phyloP scores from a whole-genome alignment of 2,329 filamentous ascomycete species.

The Chrysoporthe puriensis region DNA sequence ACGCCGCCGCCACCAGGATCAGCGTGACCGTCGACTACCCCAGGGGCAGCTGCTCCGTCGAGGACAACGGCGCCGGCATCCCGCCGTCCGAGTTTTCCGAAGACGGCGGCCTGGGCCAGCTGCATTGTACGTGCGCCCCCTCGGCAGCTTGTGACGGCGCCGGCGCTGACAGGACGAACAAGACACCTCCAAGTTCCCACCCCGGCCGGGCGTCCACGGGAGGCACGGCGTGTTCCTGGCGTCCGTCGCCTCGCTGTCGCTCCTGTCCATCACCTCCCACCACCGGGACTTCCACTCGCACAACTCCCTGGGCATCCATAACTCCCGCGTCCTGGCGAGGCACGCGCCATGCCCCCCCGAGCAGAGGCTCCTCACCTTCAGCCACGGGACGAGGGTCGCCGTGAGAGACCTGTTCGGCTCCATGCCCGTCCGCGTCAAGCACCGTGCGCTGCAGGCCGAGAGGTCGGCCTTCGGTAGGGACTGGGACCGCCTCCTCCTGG shows the following conservation, averaged over 20 bases:
- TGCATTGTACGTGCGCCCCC: slow-evolving; percentile 62
- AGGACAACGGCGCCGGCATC: slow-evolving; percentile 86
- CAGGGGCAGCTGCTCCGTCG: slow-evolving; percentile 76
- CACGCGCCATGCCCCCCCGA: slow-evolving; percentile 63
- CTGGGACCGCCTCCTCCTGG: slow-evolving; percentile 65
- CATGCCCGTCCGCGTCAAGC: slow-evolving; percentile 88
- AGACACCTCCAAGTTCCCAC: slow-evolving; percentile 79
- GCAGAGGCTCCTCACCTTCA: slow-evolving; percentile 56
- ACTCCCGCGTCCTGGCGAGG: slow-evolving; percentile 67
- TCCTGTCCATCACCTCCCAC: slow-evolving; percentile 77
- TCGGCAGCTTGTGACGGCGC: slow-evolving; percentile 22
- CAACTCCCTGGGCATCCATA: slow-evolving; percentile 71
- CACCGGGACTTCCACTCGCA: slow-evolving; percentile 62
- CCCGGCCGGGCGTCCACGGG: slow-evolving; percentile 59
- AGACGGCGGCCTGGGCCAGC: slow-evolving; percentile 71
- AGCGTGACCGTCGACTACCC: slow-evolving; percentile 73
- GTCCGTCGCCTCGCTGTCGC: slow-evolving; percentile 73
- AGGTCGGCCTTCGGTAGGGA: slow-evolving; percentile 59
- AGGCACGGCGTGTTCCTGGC: slow-evolving; percentile 75
- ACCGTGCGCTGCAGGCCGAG: slow-evolving; percentile 62
- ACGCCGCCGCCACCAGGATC: slow-evolving; percentile 73
- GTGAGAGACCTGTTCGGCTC: slow-evolving; percentile 85
- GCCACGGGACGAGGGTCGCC: slow-evolving; percentile 74
- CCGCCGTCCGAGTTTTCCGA: slow-evolving; percentile 70
- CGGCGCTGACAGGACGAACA: neutral